Conservation (phyloP, 2,329 filamentous ascomycete species). For the Sordariomycetes sp. region DNA sequence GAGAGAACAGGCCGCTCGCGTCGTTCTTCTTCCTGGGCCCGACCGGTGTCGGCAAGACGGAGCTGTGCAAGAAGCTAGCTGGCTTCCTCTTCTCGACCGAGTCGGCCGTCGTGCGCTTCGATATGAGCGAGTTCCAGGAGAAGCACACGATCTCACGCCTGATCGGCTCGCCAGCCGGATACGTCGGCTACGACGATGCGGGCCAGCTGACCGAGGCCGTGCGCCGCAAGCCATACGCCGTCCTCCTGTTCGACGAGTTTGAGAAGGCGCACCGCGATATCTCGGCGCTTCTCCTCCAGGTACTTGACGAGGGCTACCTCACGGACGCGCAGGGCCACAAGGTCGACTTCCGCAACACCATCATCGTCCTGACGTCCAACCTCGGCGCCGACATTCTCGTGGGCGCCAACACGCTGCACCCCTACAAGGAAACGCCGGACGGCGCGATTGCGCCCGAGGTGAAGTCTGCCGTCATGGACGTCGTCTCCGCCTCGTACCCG, state of each 20-base stretch:
- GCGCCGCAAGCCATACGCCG: conserved; percentile 86
- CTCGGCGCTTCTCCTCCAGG: conserved; percentile 80
- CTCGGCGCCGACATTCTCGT: conserved; percentile 88
- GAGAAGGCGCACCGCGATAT: conserved; percentile 97
- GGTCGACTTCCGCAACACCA: conserved; percentile 91
- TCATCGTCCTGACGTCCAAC: conserved; percentile 94
- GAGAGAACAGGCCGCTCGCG: conserved; percentile 82
- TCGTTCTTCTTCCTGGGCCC: conserved; percentile 98
- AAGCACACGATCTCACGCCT: conserved; percentile 91
- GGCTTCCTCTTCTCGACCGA: conserved; percentile 89
- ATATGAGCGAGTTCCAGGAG: conserved; percentile 97
- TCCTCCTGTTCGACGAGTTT: conserved; percentile 92
- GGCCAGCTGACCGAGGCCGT: conserved; percentile 95
- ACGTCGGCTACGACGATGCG: conserved; percentile 93
- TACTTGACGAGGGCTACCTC: conserved; percentile 90
- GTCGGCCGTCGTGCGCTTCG: conserved; percentile 82
- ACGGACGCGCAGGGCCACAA: conserved; percentile 95
- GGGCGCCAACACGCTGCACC: conserved; percentile 54
- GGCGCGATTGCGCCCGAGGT: conserved; percentile 64
- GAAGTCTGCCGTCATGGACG: conserved; percentile 76
- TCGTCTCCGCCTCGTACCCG: conserved; percentile 64
- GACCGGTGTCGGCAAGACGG: conserved; percentile 94
- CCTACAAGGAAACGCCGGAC: conserved; percentile 49
- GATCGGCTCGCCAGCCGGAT: conserved; percentile 87
- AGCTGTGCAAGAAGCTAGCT: conserved; percentile 93